phyloP scores from a whole-genome alignment of 2,329 filamentous ascomycete genomes.

The Cryphonectria carpinicola region DNA sequence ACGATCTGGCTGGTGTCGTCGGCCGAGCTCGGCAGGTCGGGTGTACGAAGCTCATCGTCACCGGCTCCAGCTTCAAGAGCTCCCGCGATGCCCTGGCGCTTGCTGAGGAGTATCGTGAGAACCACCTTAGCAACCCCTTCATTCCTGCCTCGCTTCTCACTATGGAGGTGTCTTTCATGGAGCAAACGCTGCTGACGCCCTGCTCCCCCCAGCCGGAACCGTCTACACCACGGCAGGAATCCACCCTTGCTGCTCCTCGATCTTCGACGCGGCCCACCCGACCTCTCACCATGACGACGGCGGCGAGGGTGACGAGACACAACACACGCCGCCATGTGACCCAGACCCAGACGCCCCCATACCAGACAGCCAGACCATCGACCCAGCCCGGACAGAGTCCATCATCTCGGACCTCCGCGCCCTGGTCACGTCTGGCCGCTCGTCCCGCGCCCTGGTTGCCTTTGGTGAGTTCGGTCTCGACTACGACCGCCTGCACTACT shows the following conservation, averaged over 20 bases:
- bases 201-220: slow-evolving; percentile 62
- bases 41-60: slow-evolving; percentile 89
- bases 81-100: slow-evolving; percentile 76
- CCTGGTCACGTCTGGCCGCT: slow-evolving; percentile 64
- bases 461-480: slow-evolving; percentile 97
- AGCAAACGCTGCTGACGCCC: slow-evolving; percentile 8
- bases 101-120: slow-evolving; percentile 73
- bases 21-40: slow-evolving; percentile 76
- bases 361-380: slow-evolving; percentile 50
- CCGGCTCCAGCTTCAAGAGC: slow-evolving; percentile 83
- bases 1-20: slow-evolving; percentile 78
- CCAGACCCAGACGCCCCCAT: slow-evolving; percentile 52
- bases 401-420: slow-evolving; percentile 64
- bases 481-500: slow-evolving; percentile 88
- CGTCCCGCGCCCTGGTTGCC: slow-evolving; percentile 64
- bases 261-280: slow-evolving; percentile 65
- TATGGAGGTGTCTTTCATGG: background rate
- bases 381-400: slow-evolving; percentile 47
- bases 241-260: slow-evolving; percentile 84
- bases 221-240: slow-evolving; percentile 93
- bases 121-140: background rate
- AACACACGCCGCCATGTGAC: slow-evolving; percentile 58
- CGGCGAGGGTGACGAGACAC: slow-evolving; percentile 45
- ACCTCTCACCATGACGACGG: slow-evolving; percentile 41
- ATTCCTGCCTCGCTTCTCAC: slow-evolving; percentile 9